Evolutionary conservation across 345 rosid genomes (phyloP).

Genomic region (Citrus hindsii): DNA sequence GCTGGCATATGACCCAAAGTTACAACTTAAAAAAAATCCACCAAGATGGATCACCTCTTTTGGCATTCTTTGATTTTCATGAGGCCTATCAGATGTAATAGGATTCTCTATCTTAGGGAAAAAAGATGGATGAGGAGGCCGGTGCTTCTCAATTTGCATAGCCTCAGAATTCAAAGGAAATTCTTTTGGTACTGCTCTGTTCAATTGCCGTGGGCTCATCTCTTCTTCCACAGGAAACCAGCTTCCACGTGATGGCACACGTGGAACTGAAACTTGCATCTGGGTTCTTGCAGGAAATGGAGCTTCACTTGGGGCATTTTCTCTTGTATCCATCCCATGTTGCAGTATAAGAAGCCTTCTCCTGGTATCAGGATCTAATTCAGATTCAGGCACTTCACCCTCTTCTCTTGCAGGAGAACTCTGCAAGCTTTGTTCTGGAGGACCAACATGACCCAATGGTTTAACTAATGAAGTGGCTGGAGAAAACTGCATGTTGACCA

Average conservation of each 20-base stretch:
- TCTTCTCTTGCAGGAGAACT: conserved; percentile 97
- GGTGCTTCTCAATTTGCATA: conserved; percentile 62
- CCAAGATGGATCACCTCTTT: conserved; percentile 56
- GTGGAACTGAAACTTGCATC: conserved; percentile 61
- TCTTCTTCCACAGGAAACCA: conserved; percentile 88
- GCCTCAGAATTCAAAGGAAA: conserved; percentile 62
- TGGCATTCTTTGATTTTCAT: conserved; percentile 73
- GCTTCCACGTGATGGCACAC: conserved; percentile 55
- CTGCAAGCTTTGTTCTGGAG: conserved; percentile 70
- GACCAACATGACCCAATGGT: conserved; percentile 50
- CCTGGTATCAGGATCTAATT: conserved; percentile 94
- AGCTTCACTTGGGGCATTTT: conserved; percentile 58
- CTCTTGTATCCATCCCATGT: conserved; percentile 94
- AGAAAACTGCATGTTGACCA: conserved; percentile 53
- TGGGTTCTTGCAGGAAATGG: conserved; percentile 65
- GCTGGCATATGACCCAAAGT: background rate
- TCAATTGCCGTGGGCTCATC: conserved; percentile 68
- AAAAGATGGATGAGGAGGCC: conserved; percentile 53
- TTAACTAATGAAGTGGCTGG: conserved; percentile 51
- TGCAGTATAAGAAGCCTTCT: conserved; percentile 97
- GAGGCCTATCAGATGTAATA: conserved; percentile 66
- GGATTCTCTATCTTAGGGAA: conserved; percentile 65
- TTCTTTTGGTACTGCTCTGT: conserved; percentile 59
- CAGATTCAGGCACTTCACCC: conserved; percentile 99
- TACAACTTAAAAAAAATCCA: background rate